These are phyloP conservation scores for Candida hungchunana DNA, from an alignment of 805 yeast species.

Conservation along the genomic window DNA sequence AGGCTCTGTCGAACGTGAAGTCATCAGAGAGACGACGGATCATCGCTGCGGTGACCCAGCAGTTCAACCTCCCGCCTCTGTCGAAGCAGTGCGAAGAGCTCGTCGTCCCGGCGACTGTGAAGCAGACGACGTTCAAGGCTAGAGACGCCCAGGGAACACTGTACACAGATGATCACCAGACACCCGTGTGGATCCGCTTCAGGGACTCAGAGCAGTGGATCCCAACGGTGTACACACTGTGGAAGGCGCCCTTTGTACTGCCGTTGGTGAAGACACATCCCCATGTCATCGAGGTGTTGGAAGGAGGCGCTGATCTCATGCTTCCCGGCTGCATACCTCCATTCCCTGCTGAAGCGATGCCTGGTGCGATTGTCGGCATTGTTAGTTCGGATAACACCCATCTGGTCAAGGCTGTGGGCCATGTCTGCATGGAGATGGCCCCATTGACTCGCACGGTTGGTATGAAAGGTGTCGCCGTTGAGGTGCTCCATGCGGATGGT, in stretches of 20 bases:
- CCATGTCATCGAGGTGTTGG: constrained; percentile 64
- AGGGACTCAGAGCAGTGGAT: constrained; percentile 49
- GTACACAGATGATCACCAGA: constrained; percentile 56
- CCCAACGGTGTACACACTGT: constrained; percentile 72
- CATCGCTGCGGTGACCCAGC: constrained; percentile 33
- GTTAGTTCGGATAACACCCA: constrained; percentile 57
- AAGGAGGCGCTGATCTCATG: constrained; percentile 80
- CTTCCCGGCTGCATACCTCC: constrained; percentile 63
- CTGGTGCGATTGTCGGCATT: constrained; percentile 67
- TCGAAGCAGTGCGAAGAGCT: constrained; percentile 21
- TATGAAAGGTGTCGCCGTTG: constrained; percentile 73
- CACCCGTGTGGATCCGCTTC: constrained; percentile 70
- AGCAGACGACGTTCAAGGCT: constrained; percentile 58
- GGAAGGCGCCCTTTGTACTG: constrained; percentile 62
- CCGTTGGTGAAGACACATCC: constrained; percentile 72
- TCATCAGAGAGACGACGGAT: constrained; percentile 68
- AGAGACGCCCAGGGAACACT: constrained; percentile 55
- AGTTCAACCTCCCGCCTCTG: constrained; percentile 35
- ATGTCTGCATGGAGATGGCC: constrained; percentile 45
- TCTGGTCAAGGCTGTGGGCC: constrained; percentile 70
- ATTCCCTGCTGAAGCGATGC: constrained; percentile 36
- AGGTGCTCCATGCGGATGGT: constrained; percentile 58
- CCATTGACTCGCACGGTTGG: constrained; percentile 48
- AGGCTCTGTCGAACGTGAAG: constrained; percentile 75
- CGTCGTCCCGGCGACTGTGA: constrained; percentile 32